phyloP scores from a whole-genome alignment of 495 filamentous ascomycete species.

The Aspergillus carlsbadensis region DNA sequence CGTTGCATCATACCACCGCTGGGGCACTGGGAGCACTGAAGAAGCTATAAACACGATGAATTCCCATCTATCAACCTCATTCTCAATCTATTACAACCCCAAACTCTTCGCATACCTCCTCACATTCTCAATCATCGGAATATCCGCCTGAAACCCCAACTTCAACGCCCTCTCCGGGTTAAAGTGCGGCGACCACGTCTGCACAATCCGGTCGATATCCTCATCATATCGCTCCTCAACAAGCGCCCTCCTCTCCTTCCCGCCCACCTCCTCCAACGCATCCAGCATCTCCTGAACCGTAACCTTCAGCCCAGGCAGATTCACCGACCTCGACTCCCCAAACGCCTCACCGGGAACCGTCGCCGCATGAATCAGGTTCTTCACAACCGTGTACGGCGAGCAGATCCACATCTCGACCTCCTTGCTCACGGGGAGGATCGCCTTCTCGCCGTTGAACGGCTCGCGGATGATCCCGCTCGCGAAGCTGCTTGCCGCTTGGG shows the following conservation, averaged over 20 bases:
- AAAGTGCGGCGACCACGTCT: conserved; percentile 71
- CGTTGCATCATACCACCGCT: neutral
- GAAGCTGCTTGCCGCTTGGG: conserved; percentile 73
- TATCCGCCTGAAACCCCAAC: conserved; percentile 62
- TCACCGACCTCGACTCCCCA: conserved; percentile 59
- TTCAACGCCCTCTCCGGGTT: conserved; percentile 56
- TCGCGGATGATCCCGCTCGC: conserved; percentile 72
- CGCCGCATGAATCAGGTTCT: conserved; percentile 68
- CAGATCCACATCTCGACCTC: conserved; percentile 64
- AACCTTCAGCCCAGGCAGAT: conserved; percentile 71
- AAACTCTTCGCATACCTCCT: conserved; percentile 47
- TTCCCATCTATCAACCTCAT: neutral
- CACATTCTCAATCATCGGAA: conserved; percentile 56
- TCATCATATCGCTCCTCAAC: conserved; percentile 67
- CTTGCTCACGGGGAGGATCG: conserved; percentile 57
- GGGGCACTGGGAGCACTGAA: too few species aligned
- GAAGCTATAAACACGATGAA: too few species aligned
- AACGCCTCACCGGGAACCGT: conserved; percentile 54
- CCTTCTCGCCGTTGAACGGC: conserved; percentile 62
- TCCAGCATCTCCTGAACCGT: conserved; percentile 75
- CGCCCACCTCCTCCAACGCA: conserved; percentile 66
- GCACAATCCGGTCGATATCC: conserved; percentile 66
- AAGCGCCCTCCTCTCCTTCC: conserved; percentile 61
- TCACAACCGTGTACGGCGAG: conserved; percentile 63
- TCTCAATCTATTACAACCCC: conserved; percentile 10